A percentile compares a stretch with the other conserved stretches of the same genome.
These are phyloP conservation scores for Sisymbrium irio DNA, from an alignment of 345 rosid genomes.

Conservation along the genomic window DNA sequence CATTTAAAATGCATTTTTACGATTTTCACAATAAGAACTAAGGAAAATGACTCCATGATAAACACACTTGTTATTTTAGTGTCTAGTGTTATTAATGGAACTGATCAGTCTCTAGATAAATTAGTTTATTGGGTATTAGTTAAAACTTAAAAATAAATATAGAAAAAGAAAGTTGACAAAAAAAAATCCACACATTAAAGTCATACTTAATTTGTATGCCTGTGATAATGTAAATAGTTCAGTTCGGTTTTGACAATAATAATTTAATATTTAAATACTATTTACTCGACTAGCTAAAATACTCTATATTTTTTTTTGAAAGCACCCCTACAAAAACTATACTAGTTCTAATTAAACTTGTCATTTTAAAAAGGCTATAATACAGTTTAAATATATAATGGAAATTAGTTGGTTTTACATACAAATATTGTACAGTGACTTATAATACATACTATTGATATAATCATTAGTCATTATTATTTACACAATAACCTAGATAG, in stretches of 20 bases:
- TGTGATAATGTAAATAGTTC: not conserved
- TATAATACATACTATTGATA: not conserved
- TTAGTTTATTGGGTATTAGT: not conserved
- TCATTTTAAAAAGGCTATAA: no score
- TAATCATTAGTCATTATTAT: no score
- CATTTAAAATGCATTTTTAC: not conserved
- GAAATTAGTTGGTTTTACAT: not conserved
- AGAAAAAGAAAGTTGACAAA: slow-evolving; percentile 5
- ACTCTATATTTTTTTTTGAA: no score
- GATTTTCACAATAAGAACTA: not conserved
- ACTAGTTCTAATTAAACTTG: no score
- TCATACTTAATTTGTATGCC: not conserved
- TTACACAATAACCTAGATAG: no score
- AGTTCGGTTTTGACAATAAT: not conserved
- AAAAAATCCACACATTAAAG: not conserved
- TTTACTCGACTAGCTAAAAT: no score
- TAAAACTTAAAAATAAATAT: not conserved
- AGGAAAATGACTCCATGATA: slow-evolving; percentile 1
- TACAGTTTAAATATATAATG: no score
- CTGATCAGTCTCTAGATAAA: slow-evolving; percentile 2
- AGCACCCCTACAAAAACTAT: no score
- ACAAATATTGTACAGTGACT: not conserved
- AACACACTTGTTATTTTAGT: slow-evolving; percentile 1
- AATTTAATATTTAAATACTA: not conserved
- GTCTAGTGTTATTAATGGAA: not conserved